phyloP scores from a whole-genome alignment of 2,329 filamentous ascomycete genomes.

The Trichoderma atroviride region DNA sequence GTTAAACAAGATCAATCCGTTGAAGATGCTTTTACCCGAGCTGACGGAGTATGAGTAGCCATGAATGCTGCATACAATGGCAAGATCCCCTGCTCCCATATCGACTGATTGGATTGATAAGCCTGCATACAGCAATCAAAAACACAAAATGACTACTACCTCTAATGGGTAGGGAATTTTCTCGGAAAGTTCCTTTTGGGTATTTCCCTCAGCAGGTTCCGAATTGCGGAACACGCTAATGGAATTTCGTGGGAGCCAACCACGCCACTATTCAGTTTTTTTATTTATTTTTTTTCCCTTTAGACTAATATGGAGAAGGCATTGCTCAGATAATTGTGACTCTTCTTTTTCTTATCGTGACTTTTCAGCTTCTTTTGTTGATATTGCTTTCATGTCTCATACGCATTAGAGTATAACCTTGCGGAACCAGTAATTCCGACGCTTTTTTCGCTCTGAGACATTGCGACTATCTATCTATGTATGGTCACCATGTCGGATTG shows the following conservation, averaged over 20 bases:
- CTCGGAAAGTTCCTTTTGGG: background rate
- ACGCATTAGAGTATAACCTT: background rate
- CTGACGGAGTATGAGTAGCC: background rate
- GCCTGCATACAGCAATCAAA: background rate
- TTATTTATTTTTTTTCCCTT: background rate
- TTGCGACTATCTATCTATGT: background rate
- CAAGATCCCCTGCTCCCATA: background rate
- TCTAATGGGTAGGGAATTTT: background rate
- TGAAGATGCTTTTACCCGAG: background rate
- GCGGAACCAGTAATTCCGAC: background rate
- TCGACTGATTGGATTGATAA: background rate
- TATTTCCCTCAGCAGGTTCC: background rate
- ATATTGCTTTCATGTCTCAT: background rate
- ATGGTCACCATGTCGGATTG: conserved; percentile 8
- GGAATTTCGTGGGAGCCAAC: background rate
- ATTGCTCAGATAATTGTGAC: background rate
- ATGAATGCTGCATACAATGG: background rate
- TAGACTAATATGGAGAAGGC: background rate
- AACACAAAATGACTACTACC: background rate
- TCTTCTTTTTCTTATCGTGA: background rate
- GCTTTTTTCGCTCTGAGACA: background rate
- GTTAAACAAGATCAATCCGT: background rate
- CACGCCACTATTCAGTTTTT: conserved; percentile 10
- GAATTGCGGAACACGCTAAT: conserved; percentile 19
- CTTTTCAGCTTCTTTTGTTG: background rate